Evolutionary conservation across 768 basidiomycete genomes (phyloP), one percentile per base, ranked within the genome.

Genomic region (Boletus sp.): DNA sequence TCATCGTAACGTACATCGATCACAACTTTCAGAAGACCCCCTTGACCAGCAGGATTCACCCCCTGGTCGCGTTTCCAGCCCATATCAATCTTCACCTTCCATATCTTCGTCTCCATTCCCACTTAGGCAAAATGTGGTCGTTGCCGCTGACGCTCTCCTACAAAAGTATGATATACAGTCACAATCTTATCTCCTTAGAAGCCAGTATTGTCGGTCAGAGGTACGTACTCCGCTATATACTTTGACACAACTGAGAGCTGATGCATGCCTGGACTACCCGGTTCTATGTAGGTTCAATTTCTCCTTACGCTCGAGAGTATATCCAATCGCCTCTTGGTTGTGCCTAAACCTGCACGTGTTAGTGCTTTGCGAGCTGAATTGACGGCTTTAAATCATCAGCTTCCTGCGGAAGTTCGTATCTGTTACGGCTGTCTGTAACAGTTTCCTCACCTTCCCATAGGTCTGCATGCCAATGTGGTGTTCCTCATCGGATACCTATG

Each of bases 331-430:
- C 80, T 99, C 37, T 75, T 99, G 48, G 87, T 97, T 29, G 86
- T 99, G 0, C 97, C 97, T 14, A 89, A 89, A 67, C 94, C 90
- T 45, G 97, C 97, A 12, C 86, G 96, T 39, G 89, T 98, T 41
- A 96, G 94, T 71, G 95, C 97, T n/a, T 76, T 99, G 45, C 80
- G 97, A 68, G 97, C 97, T 33, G 97, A 98, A 70, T 74, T 99
- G 64, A 99, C 97, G 5, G 87, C 89, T 17, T 76, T 99, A 52
- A 99, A 99, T 67, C 96, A 99, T 68, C 92, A 90, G 69, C 82
- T 99, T 32, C 97, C 97, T 14, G 92, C 97, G 3, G 97, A 98
- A 80, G 95, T 92, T 73, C 71, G 67, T 65, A 12, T 59, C 10
- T 39, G 14, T 53, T 44, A 20, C n/a, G 1, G 14, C 32, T 41